These are phyloP conservation scores for Phytophthora sp. DNA, from an alignment of 352 stramenopile genomes.

Conservation along the genomic window DNA sequence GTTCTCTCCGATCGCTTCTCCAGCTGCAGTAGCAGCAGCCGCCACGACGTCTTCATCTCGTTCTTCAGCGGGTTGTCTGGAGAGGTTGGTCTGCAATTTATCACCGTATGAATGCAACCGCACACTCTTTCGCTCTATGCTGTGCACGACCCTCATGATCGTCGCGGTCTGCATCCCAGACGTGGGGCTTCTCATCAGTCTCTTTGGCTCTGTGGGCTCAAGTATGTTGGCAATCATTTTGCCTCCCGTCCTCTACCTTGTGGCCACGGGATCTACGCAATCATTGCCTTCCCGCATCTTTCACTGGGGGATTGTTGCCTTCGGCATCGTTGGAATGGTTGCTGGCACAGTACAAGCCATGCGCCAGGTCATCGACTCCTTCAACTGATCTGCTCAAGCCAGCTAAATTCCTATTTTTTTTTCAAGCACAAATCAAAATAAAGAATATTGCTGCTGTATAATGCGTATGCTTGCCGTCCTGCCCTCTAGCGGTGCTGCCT, in stretches of 20 bases:
- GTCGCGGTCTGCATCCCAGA: conserved; percentile 77
- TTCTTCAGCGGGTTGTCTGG: conserved; percentile 39
- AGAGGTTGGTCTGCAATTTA: conserved; percentile 55
- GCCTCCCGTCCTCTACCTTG: conserved; percentile 71
- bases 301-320: conserved; percentile 56
- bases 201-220: conserved; percentile 80
- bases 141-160: conserved; percentile 77
- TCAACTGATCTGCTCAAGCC: conserved; percentile 28
- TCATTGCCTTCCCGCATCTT: conserved; percentile 46
- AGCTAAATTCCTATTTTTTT: conserved; percentile 20
- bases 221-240: conserved; percentile 85
- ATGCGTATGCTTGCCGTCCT: conserved; percentile 13
- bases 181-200: conserved; percentile 76
- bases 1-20: conserved; percentile 37
- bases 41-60: conserved; percentile 21
- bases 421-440: conserved; percentile 14
- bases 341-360: conserved; percentile 65
- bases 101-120: conserved; percentile 82
- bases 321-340: conserved; percentile 73
- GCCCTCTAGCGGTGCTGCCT: conserved; percentile 24
- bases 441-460: conserved; percentile 22
- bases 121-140: conserved; percentile 83
- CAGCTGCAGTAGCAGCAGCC: conserved; percentile 25
- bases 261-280: conserved; percentile 41
- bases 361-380: conserved; percentile 52